phyloP scores from a whole-genome alignment of 768 basidiomycete species.

The Amanita polypyramis region DNA sequence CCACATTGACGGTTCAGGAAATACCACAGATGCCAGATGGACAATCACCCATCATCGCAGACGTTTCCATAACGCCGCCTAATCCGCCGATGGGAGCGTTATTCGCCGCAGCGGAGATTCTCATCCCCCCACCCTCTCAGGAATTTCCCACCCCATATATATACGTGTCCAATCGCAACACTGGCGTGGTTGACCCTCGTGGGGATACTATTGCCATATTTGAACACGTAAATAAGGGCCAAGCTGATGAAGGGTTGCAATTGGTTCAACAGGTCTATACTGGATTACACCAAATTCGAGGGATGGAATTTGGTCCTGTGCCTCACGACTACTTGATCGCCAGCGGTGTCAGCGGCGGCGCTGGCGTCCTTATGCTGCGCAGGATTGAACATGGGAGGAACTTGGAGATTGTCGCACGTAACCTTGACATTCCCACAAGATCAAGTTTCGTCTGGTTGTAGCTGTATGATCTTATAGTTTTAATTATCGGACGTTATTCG shows the following conservation, averaged over 20 bases:
- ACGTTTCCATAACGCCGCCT: slow-evolving; percentile 26
- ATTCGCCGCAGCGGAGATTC: slow-evolving; percentile 36
- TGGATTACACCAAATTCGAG: slow-evolving; percentile 34
- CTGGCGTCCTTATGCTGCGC: slow-evolving; percentile 47
- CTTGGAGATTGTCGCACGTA: slow-evolving; percentile 41
- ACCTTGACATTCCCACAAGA: slow-evolving; percentile 40
- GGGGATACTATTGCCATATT: slow-evolving; percentile 45
- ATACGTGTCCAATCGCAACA: slow-evolving; percentile 39
- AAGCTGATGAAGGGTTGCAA: slow-evolving; percentile 20
- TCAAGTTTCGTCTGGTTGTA: slow-evolving; percentile 42
- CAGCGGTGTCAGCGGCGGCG: slow-evolving; percentile 39
- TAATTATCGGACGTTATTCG: too few species aligned
- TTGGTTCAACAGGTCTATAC: slow-evolving; percentile 37
- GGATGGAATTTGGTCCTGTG: slow-evolving; percentile 6
- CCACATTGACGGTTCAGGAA: slow-evolving; percentile 30
- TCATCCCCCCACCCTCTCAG: slow-evolving; percentile 24
- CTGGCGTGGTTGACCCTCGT: slow-evolving; percentile 20
- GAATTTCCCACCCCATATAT: slow-evolving; percentile 28
- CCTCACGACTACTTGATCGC: slow-evolving; percentile 44
- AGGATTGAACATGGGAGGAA: slow-evolving; percentile 43
- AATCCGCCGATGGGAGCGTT: slow-evolving; percentile 24
- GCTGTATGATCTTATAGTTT: too few species aligned
- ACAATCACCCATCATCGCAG: slow-evolving; percentile 27
- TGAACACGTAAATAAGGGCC: slow-evolving; percentile 26
- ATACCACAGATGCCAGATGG: slow-evolving; percentile 30